Conservation (phyloP, 108 stramenopile genomes). For the Fistulifera solaris region DNA sequence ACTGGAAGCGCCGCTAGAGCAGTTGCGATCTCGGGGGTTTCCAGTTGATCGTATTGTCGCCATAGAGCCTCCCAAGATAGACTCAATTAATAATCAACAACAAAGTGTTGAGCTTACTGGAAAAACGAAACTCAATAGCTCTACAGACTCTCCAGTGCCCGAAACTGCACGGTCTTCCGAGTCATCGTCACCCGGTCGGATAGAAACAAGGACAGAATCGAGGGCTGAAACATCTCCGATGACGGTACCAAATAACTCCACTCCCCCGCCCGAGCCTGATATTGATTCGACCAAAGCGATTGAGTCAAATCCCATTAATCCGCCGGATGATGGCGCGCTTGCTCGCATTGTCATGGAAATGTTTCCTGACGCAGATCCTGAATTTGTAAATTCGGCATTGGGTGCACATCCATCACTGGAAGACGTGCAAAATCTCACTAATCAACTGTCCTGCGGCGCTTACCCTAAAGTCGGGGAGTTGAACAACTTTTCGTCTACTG, state of each 20-base stretch:
- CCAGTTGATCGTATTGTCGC: constrained; percentile 65
- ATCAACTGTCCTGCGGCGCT: constrained; percentile 29
- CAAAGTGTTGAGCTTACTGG: not conserved
- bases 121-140: not conserved
- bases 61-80: constrained; percentile 18
- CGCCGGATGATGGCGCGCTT: no score
- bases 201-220: no score
- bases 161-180: no score
- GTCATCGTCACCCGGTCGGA: no score
- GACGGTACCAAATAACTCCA: not conserved
- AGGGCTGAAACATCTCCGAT: not conserved
- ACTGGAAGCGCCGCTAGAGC: constrained; percentile 60
- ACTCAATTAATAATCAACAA: not conserved
- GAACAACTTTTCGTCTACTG: not conserved
- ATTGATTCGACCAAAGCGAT: no score
- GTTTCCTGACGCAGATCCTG: constrained; percentile 46
- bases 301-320: no score
- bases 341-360: constrained; percentile 21
- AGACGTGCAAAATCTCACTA: constrained; percentile 43
- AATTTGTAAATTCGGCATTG: constrained; percentile 36
- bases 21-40: constrained; percentile 57
- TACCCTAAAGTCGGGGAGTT: constrained; percentile 14
- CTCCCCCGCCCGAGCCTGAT: not conserved
- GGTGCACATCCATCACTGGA: constrained; percentile 48
- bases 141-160: not conserved